Conservation (phyloP, 2,329 filamentous ascomycete species). For the Calonectria multiphialidica region DNA sequence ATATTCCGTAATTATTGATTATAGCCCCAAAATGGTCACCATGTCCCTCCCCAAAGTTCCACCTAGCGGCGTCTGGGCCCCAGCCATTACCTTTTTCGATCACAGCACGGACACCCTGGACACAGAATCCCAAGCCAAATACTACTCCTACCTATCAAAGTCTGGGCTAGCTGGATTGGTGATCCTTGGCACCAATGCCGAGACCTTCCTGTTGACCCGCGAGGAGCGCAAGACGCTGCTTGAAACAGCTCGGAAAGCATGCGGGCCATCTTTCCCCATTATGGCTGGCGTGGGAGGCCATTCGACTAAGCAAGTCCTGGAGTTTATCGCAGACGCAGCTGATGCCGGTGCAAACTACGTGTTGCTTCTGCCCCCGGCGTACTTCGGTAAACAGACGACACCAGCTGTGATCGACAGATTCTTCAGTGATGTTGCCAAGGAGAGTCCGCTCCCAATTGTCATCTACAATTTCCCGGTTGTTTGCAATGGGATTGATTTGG, state of each 20-base stretch:
- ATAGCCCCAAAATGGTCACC: background rate
- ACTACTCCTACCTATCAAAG: conserved; percentile 63
- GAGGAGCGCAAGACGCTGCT: conserved; percentile 69
- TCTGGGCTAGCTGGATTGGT: conserved; percentile 65
- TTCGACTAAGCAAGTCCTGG: conserved; percentile 72
- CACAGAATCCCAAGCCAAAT: conserved; percentile 59
- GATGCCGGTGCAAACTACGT: conserved; percentile 72
- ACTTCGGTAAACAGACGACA: conserved; percentile 74
- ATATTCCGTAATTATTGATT: background rate
- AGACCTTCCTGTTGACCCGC: conserved; percentile 68
- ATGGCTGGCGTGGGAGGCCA: conserved; percentile 78
- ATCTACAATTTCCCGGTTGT: conserved; percentile 79
- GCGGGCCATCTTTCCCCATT: conserved; percentile 88
- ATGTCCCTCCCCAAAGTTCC: conserved; percentile 36
- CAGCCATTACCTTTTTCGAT: conserved; percentile 67
- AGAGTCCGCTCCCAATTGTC: conserved; percentile 67
- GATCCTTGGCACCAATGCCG: conserved; percentile 67
- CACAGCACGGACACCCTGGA: conserved; percentile 61
- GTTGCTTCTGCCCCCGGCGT: conserved; percentile 72
- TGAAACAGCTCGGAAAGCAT: conserved; percentile 75
- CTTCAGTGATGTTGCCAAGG: conserved; percentile 67
- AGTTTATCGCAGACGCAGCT: conserved; percentile 70
- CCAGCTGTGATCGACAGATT: conserved; percentile 70
- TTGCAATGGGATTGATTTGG: conserved; percentile 76
- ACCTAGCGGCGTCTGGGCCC: conserved; percentile 61